phyloP scores from a whole-genome alignment of 208 protist genomes.

The Entamoeba dispar region DNA sequence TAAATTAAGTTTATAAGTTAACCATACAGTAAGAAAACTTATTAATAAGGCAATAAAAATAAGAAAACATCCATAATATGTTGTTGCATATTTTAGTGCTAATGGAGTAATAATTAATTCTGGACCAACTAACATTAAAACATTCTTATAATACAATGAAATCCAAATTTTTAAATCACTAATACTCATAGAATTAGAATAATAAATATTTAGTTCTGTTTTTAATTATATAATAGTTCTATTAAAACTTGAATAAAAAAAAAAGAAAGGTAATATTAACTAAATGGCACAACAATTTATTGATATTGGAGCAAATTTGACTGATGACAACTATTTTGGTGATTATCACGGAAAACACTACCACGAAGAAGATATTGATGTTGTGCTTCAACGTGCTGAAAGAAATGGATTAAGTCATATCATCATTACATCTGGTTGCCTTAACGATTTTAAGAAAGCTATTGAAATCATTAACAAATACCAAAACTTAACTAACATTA shows the following conservation, averaged over 20 bases:
- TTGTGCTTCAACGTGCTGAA: constrained; percentile 1
- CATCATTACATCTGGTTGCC: constrained; percentile 15
- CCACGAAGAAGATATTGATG: constrained; percentile 2
- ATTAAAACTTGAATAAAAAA: too few relatives aligned
- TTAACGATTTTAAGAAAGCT: constrained; percentile 2
- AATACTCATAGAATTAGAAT: not conserved
- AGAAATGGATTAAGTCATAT: not conserved
- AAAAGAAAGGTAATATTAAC: too few relatives aligned
- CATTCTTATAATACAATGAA: not conserved
- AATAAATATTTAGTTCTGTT: too few relatives aligned
- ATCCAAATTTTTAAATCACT: not conserved
- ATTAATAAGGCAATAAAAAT: not conserved
- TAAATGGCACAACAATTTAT: constrained; percentile 7
- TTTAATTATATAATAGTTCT: too few relatives aligned
- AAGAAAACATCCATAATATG: not conserved
- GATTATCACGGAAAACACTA: not conserved
- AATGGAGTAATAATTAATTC: not conserved
- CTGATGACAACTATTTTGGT: constrained; percentile 4
- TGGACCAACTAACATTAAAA: not conserved
- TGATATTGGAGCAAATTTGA: constrained; percentile 27
- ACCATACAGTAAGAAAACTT: not conserved
- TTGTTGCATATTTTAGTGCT: not conserved
- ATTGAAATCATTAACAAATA: not conserved
- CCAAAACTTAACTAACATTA: not conserved
- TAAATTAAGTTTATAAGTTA: not conserved